Base-by-base conservation (phyloP, 2,329 filamentous ascomycete genomes). In the Pestalotiopsis sp. region DNA sequence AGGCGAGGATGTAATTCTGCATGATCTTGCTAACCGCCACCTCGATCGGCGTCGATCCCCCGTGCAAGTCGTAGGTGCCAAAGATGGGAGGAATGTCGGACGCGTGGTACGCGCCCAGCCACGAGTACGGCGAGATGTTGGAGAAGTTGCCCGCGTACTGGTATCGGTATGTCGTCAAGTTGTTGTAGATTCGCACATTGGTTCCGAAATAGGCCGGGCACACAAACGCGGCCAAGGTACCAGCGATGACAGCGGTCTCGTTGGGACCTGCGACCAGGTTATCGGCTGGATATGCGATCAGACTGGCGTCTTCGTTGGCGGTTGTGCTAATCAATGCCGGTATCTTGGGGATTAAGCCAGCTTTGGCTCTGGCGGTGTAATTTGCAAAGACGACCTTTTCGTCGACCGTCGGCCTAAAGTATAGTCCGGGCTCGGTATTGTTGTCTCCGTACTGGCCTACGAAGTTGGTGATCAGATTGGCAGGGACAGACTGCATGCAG, bases 71-170 rank as follows among this genome's bases (percentile, higher is more conserved):
- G 23, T 76, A 75, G n/a, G 69, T 73, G 14, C 75, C 75, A 36
- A 76, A 75, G 52, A 76, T 71, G 71, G 75, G 73, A 1, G 74
- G 75, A 2, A 76, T 38, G 41, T 76, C 74, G 0, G 74, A 72
- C 0, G 71, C 73, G 59, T 74, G 72, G 60, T 72, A 74, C 6
- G 81, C 79, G 1, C 81, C 81, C 71, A 81, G 76, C 80, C 78
- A 82, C 2, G 72, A 64, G 31, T 79, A 75, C 31, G 81, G 80
- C 6, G 79, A 79, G 14, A 83, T 69, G 65, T 80, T 81, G 20
- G 75, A 76, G 67, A 80, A 83, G 67, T 81, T 82, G 4, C 81
- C 81, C 6, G 77, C 75, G 61, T 82, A 82, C 64, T 81, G 76
- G 69, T 82, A 83, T 23, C 81, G 77, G 68, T 82, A 82, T 0